A percentile compares a stretch with the other conserved stretches of the same genome.
Evolutionary conservation across 2,329 filamentous ascomycete genomes (phyloP).

Genomic region (Trichothecium roseum): DNA sequence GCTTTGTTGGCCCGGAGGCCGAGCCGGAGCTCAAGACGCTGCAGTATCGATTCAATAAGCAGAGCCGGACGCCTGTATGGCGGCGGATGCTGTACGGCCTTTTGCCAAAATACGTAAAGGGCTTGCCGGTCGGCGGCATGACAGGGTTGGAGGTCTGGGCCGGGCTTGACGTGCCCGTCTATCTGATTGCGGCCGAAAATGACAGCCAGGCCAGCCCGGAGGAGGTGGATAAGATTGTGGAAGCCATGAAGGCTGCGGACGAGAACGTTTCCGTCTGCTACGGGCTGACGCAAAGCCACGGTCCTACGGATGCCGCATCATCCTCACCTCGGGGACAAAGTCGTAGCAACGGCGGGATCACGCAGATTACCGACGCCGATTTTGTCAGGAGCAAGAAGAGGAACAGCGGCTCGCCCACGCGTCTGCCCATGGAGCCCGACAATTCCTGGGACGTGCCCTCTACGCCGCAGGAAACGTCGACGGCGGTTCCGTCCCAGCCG

Average conservation of each 20-base stretch:
- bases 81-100: constrained; percentile 68
- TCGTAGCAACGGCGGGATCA: constrained; percentile 19
- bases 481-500: constrained; percentile 36
- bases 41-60: constrained; percentile 67
- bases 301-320: constrained; percentile 31
- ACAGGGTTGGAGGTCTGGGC: constrained; percentile 64
- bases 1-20: constrained; percentile 62
- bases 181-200: constrained; percentile 66
- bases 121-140: constrained; percentile 49
- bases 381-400: constrained; percentile 13
- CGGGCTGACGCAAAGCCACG: constrained; percentile 9
- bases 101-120: constrained; percentile 49
- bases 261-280: constrained; percentile 3
- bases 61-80: constrained; percentile 76
- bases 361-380: constrained; percentile 14
- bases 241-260: constrained; percentile 19
- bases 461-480: constrained; percentile 30
- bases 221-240: constrained; percentile 58
- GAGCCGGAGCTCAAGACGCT: constrained; percentile 56
- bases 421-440: constrained; percentile 12
- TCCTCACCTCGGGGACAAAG: constrained; percentile 19
- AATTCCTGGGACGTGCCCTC: constrained; percentile 33
- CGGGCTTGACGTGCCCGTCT: constrained; percentile 61
- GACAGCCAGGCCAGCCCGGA: constrained; percentile 66
- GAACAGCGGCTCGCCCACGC: no score